These are phyloP conservation scores for Pleurotus ostreatus DNA, from an alignment of 768 basidiomycete genomes.

Conservation along the genomic window DNA sequence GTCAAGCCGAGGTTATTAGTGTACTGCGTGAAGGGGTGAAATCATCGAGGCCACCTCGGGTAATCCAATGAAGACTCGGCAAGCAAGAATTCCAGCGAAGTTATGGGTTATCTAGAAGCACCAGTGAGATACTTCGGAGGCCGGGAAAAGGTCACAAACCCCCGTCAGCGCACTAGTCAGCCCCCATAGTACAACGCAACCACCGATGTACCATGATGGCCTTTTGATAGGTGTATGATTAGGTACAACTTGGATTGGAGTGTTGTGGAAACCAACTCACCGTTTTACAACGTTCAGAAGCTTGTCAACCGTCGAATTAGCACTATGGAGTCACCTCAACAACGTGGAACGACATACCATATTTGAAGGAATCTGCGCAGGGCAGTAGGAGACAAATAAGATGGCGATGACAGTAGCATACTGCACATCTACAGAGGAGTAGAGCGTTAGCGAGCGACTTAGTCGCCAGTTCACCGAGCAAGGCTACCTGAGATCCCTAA, in stretches of 20 bases:
- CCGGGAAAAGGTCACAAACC: conserved; percentile 25
- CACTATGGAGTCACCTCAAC: not conserved
- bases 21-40: not conserved
- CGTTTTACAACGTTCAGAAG: conserved; percentile 51
- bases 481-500: conserved; percentile 37
- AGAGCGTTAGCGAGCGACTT: too few relatives aligned
- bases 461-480: not conserved
- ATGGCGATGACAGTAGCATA: conserved; percentile 50
- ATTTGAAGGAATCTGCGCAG: conserved; percentile 64
- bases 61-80: conserved; percentile 59
- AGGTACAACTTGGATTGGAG: not conserved
- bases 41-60: conserved; percentile 38
- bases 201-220: conserved; percentile 59
- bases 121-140: not conserved
- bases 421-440: conserved; percentile 26
- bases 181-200: conserved; percentile 61
- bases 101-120: conserved; percentile 39
- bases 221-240: conserved; percentile 21
- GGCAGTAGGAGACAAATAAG: conserved; percentile 56
- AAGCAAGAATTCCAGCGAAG: conserved; percentile 50
- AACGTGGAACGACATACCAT: conserved; percentile 37
- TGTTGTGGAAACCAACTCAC: conserved; percentile 22
- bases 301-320: conserved; percentile 20
- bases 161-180: conserved; percentile 61
- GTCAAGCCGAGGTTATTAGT: not conserved